These are phyloP conservation scores for Medakamo hakoo DNA, from an alignment of 139 green algal genomes.

Conservation along the genomic window DNA sequence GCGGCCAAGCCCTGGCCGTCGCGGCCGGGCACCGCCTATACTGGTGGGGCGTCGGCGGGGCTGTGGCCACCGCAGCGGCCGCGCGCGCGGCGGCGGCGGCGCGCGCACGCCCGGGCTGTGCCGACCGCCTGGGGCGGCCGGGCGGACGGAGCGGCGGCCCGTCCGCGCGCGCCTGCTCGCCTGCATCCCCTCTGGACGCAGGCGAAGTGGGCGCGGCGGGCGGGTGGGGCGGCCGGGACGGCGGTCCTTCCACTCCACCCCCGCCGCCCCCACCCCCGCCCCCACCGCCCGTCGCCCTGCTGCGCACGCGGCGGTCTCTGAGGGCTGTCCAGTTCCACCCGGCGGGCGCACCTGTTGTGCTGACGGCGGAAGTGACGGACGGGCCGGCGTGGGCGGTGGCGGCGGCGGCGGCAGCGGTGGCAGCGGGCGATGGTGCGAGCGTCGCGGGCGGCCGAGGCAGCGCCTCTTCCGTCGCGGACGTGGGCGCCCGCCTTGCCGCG, in stretches of 20 bases:
- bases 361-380: slow-evolving; percentile 70
- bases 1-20: slow-evolving; percentile 49
- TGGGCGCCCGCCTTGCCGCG: not conserved
- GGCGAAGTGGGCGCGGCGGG: too few species aligned
- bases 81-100: too few species aligned
- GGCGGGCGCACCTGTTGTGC: slow-evolving; percentile 44
- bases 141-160: too few species aligned
- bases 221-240: too few species aligned
- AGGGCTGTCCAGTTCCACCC: slow-evolving; percentile 83
- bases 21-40: slow-evolving; percentile 49
- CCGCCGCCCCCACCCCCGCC: not conserved
- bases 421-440: too few species aligned
- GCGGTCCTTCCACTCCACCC: slow-evolving; percentile 7
- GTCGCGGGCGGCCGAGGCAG: not conserved
- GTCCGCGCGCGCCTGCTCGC: too few species aligned
- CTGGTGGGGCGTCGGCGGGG: slow-evolving; percentile 12
- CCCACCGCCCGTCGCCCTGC: slow-evolving; percentile 12
- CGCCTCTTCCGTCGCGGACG: slow-evolving; percentile 1
- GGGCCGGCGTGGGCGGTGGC: not conserved
- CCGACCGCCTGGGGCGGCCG: too few species aligned
- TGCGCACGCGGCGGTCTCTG: slow-evolving; percentile 63
- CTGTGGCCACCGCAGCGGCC: not conserved
- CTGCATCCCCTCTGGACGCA: too few species aligned
- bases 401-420: not conserved
- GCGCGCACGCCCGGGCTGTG: too few species aligned